Base-by-base conservation (phyloP, 441 rosid species). In the Croton laevigatus region DNA sequence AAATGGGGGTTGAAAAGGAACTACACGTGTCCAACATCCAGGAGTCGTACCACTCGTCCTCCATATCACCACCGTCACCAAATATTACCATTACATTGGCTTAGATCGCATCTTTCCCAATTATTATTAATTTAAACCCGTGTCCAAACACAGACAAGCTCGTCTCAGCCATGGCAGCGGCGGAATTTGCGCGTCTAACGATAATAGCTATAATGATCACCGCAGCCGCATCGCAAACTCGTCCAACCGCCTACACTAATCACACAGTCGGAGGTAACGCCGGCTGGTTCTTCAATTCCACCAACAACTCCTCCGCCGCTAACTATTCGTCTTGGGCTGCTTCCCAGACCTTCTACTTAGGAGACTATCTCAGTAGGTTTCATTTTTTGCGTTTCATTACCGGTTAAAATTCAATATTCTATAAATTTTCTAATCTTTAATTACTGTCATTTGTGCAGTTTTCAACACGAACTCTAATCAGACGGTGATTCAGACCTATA, bases 301-400 rank as follows among this genome's bases (percentile, higher is more conserved):
- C 75, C 75, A 70, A 82, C 38, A 89, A 83, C 82, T 52, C 80
- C 66, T n/a, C 88, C 55, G 76, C 81, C 48, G 52, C 75, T n/a
- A 78, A 84, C 69, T 89, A 82, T 82, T 20, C 87, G n/a, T 70
- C 84, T 23, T 85, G 89, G 91, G 90, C 89, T 6, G 71, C 85
- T 13, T 19, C 71, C 32, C 78, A 76, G 51, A 78, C 90, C 45
- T 89, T 85, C 84, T 76, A 68, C 76, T 87, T 85, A 37, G 91
- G 94, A 65, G 94, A 89, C 79, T 83, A 46, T 58, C 86, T 89
- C 64, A 73, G 94, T 85, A 81, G 83, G 85, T 34, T 16, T 54
- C 63, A 6, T 44, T 27, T 23, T 16, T 5, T 51, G 12, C n/a
- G 2, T 45, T 32, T 59, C 44, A 5, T 40, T 40, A 5, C 9